Percentiles rank a stretch among this genome's conserved stretches.
phyloP scores from a whole-genome alignment of 1,139 yeast genomes.

The Eremothecium coryli region DNA sequence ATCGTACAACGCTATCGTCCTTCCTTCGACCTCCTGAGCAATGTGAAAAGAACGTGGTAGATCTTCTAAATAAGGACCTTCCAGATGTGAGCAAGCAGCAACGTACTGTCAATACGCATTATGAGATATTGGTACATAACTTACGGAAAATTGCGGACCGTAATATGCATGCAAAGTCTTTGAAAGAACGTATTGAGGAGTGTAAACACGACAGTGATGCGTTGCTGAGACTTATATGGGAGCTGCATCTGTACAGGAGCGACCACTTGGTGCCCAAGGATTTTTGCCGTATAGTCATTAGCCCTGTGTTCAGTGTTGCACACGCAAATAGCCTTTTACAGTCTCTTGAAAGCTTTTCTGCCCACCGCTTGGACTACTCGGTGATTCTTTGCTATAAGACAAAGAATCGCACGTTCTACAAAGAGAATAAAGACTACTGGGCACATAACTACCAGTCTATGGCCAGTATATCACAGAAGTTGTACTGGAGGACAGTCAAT shows the following conservation, averaged over 20 bases:
- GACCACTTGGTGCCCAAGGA: slow-evolving; percentile 7
- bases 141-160: slow-evolving; percentile 20
- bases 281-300: slow-evolving; percentile 5
- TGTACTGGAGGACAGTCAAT: slow-evolving; percentile 23
- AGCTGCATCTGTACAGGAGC: slow-evolving; percentile 14
- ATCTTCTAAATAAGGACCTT: slow-evolving; percentile 22
- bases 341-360: slow-evolving; percentile 6
- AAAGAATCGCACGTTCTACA: slow-evolving; percentile 7
- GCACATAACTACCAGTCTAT: slow-evolving; percentile 14
- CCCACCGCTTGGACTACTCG: slow-evolving; percentile 15
- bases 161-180: slow-evolving; percentile 10
- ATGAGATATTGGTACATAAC: slow-evolving; percentile 22
- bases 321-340: slow-evolving; percentile 8
- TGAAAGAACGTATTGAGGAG: slow-evolving; percentile 7
- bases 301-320: slow-evolving; percentile 4
- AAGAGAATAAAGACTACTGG: slow-evolving; percentile 20
- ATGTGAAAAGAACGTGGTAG: slow-evolving; percentile 23
- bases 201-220: slow-evolving; percentile 11
- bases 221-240: slow-evolving; percentile 18
- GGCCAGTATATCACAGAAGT: slow-evolving; percentile 20
- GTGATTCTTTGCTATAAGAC: slow-evolving; percentile 19
- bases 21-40: slow-evolving; percentile 8
- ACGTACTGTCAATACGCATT: slow-evolving; percentile 22
- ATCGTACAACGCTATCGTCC: slow-evolving; percentile 10
- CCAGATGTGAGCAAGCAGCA: slow-evolving; percentile 21